Evolutionary conservation across 1,139 yeast species (phyloP).

Genomic region (Saccharomycopsis crataegensis): DNA sequence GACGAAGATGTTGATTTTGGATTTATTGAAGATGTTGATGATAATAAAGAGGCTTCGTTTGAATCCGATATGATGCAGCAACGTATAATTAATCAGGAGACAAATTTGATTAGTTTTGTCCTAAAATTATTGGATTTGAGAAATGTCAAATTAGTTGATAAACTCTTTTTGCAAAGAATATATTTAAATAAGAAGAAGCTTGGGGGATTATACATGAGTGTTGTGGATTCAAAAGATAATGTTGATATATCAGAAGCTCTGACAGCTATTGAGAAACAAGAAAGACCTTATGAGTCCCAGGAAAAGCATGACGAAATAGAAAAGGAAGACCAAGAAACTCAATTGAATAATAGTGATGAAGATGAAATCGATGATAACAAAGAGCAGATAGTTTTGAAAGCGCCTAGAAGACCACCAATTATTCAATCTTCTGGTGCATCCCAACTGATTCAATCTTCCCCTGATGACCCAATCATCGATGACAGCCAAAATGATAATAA

Average conservation of each 20-base stretch:
- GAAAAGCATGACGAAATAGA: too few species aligned
- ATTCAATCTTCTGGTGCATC: background rate
- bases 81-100: conserved; percentile 33
- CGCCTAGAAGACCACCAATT: background rate
- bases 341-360: too few species aligned
- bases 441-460: background rate
- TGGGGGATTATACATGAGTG: conserved; percentile 33
- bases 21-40: conserved; percentile 25
- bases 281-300: background rate
- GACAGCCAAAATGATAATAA: background rate
- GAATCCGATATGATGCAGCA: conserved; percentile 14
- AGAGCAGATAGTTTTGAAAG: background rate
- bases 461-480: background rate
- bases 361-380: too few species aligned
- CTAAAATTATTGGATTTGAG: conserved; percentile 43
- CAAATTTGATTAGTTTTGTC: conserved; percentile 42
- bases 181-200: conserved; percentile 40
- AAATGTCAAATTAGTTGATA: conserved; percentile 34
- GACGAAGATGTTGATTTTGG: conserved; percentile 52
- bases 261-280: background rate
- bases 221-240: conserved; percentile 23
- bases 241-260: background rate
- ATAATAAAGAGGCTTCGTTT: conserved; percentile 25
- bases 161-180: conserved; percentile 34
- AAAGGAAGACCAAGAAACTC: too few species aligned